Conservation (phyloP, 495 filamentous ascomycete genomes). For the Annulohypoxylon maeteangense region DNA sequence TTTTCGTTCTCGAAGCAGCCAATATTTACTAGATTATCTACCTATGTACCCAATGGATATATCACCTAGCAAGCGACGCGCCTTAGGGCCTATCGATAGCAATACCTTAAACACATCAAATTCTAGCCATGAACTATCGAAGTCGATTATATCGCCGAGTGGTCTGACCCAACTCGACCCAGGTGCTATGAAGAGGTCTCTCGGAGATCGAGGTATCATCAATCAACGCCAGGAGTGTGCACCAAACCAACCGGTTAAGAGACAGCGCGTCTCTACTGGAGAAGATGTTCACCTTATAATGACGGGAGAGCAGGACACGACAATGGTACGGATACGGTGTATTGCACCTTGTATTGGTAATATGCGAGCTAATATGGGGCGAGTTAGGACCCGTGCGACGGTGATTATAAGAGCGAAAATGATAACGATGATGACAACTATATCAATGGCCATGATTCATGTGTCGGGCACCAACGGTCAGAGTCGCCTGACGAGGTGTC, state of each 20-base stretch:
- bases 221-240: neutral
- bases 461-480: conserved; percentile 31
- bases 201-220: conserved; percentile 37
- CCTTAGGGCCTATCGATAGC: conserved; percentile 54
- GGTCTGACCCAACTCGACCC: neutral
- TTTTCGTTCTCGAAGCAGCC: neutral
- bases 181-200: conserved; percentile 34
- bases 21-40: neutral
- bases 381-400: conserved; percentile 12
- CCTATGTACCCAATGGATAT: conserved; percentile 46
- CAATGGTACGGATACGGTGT: conserved; percentile 10
- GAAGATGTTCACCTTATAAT: neutral
- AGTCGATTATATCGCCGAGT: conserved; percentile 8
- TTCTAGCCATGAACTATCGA: conserved; percentile 17
- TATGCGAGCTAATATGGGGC: conserved; percentile 6
- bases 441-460: conserved; percentile 10
- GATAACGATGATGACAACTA: neutral
- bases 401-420: neutral
- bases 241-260: conserved; percentile 28
- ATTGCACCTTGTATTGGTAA: neutral
- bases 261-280: conserved; percentile 27
- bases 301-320: neutral
- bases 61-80: conserved; percentile 58
- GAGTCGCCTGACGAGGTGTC: conserved; percentile 46
- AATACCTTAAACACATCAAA: conserved; percentile 47